Base-by-base conservation (phyloP, 169 alveolate species). In the Plasmodium adleri region DNA sequence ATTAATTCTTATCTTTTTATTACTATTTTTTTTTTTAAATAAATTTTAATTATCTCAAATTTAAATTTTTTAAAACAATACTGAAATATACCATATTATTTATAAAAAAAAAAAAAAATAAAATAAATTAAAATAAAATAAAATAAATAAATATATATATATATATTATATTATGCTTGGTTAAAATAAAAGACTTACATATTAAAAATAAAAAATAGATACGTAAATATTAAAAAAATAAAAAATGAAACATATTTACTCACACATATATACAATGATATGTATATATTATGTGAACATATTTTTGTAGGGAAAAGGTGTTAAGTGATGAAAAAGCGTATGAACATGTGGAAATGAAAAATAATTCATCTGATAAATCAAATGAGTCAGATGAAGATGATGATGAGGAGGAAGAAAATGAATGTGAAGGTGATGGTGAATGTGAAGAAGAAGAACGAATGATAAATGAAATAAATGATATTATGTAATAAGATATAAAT, bases 241-340 rank as follows among this genome's bases (percentile, higher is more conserved):
- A 32, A 0, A 32, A 26, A 64, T 64, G 12, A 64, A 12, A 20
- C 17, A 17, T 59, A 59, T 52, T 52, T 52, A 52, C 62, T 3
- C 17, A 52, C 62, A 15, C 0, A 70, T 13, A 52, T 28, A 59
- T 74, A 58, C 20, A 15, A 24, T 24, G 24, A n/a, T 24, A 52
- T 72, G 70, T 54, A 15, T 72, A 60, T 43, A 73, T 63, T 32
- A 32, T 32, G 45, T 32, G 45, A 7, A 32, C 45, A 54, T 73
- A 74, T 28, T 32, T 56, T 85, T 85, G 32, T 49, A 86, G 88
- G 50, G 87, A 86, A 72, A 86, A 86, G 66, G 64, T 86, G 17
- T 20, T 86, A n/a, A 28, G 62, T 47, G 49, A 60, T 47, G 87
- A 86, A 43, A 70, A 72, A 39, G 75, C 43, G 6, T 28, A 45